These are phyloP conservation scores for Colletotrichum shisoi DNA, from an alignment of 2,329 filamentous ascomycete species.

Conservation along the genomic window DNA sequence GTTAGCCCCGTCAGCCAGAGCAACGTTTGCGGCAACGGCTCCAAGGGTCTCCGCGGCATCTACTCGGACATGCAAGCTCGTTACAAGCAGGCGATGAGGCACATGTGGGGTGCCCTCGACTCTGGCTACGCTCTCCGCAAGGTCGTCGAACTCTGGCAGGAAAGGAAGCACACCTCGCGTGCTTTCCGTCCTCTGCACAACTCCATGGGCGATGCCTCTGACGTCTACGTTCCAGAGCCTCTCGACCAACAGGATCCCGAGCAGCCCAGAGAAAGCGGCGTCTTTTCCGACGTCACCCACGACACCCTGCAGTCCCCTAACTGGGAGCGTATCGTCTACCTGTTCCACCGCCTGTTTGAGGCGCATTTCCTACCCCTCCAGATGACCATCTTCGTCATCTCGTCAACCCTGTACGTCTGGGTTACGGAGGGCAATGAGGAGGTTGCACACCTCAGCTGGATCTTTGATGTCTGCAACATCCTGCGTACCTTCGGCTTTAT, in stretches of 20 bases:
- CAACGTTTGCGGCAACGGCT: slow-evolving; percentile 70
- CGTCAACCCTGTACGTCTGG: slow-evolving; percentile 67
- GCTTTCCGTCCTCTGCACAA: slow-evolving; percentile 65
- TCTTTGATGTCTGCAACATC: slow-evolving; percentile 67
- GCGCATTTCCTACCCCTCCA: slow-evolving; percentile 76
- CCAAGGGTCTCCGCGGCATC: slow-evolving; percentile 61
- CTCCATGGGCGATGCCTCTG: slow-evolving; percentile 55
- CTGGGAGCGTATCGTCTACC: slow-evolving; percentile 64
- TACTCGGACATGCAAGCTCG: slow-evolving; percentile 68
- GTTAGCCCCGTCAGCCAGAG: slow-evolving; percentile 75
- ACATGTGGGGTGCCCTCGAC: slow-evolving; percentile 80
- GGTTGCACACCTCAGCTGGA: slow-evolving; percentile 63
- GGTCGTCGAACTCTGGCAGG: slow-evolving; percentile 63
- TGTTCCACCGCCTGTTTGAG: slow-evolving; percentile 75
- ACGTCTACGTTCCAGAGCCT: slow-evolving; percentile 59
- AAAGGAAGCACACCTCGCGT: slow-evolving; percentile 64
- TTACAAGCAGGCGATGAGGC: slow-evolving; percentile 75
- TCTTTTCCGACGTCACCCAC: slow-evolving; percentile 64
- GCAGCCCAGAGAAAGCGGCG: slow-evolving; percentile 56
- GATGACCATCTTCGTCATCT: slow-evolving; percentile 69
- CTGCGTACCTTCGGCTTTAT: slow-evolving; percentile 69
- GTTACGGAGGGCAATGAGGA: slow-evolving; percentile 61
- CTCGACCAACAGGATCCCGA: slow-evolving; percentile 53
- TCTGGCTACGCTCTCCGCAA: slow-evolving; percentile 71
- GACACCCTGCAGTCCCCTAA: slow-evolving; percentile 61